Conservation (phyloP, 2,329 filamentous ascomycete species). For the Furcasterigmium furcatum region DNA sequence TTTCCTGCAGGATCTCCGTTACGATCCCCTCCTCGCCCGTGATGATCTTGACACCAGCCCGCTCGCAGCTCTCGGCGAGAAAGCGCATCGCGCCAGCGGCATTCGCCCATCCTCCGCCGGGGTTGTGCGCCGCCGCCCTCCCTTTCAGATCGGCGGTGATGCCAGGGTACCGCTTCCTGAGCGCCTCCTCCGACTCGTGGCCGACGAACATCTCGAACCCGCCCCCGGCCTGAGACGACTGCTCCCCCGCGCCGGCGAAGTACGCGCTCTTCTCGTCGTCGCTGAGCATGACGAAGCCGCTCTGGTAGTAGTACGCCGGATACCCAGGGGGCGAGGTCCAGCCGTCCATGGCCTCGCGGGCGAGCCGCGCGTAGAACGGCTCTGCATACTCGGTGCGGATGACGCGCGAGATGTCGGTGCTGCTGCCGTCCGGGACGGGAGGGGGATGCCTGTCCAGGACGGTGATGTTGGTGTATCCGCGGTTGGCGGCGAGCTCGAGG, state of each 20-base stretch:
- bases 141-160: constrained; percentile 7
- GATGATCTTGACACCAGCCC: constrained; percentile 24
- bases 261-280: constrained; percentile 13
- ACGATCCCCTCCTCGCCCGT: constrained; percentile 24
- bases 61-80: constrained; percentile 19
- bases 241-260: constrained; percentile 10
- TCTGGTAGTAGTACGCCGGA: constrained; percentile 22
- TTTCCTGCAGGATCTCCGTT: constrained; percentile 14
- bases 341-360: constrained; percentile 18
- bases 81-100: constrained; percentile 21
- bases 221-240: neutral
- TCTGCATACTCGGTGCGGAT: constrained; percentile 60
- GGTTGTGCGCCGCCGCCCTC: constrained; percentile 15
- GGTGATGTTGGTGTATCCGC: constrained; percentile 27
- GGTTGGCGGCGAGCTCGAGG: constrained; percentile 16
- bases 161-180: constrained; percentile 6
- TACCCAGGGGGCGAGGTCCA: constrained; percentile 21
- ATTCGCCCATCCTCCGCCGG: constrained; percentile 27
- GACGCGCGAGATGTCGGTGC: constrained; percentile 37
- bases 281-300: constrained; percentile 26
- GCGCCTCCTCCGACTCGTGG: constrained; percentile 3
- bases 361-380: constrained; percentile 55
- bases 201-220: constrained; percentile 3
- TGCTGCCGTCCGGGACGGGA: constrained; percentile 31
- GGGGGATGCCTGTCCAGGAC: constrained; percentile 30